phyloP scores from a whole-genome alignment of 768 basidiomycete genomes.

The Cystoderma amianthinum region DNA sequence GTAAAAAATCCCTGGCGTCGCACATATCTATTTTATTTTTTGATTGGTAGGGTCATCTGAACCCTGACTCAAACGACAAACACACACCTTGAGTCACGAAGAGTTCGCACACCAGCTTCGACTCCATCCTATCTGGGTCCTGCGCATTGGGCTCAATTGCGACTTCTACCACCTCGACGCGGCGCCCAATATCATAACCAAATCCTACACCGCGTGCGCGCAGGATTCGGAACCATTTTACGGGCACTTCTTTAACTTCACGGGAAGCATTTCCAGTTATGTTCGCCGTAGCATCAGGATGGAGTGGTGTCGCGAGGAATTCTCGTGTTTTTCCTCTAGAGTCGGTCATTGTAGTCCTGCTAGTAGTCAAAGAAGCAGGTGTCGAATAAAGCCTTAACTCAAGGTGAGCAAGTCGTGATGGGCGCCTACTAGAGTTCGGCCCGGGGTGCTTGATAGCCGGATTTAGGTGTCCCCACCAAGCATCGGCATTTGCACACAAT shows the following conservation, averaged over 20 bases:
- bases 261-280: conserved; percentile 29
- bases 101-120: conserved; percentile 31
- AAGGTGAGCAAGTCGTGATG: too few species aligned
- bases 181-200: conserved; percentile 16
- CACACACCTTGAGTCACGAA: conserved; percentile 37
- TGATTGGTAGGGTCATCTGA: too few species aligned
- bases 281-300: conserved; percentile 12
- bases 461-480: too few species aligned
- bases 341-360: not conserved
- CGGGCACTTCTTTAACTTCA: conserved; percentile 27
- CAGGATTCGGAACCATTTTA: conserved; percentile 30
- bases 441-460: too few species aligned
- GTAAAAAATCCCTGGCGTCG: conserved; percentile 24
- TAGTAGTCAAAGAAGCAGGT: not conserved
- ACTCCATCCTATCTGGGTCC: conserved; percentile 27
- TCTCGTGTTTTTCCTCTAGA: conserved; percentile 1
- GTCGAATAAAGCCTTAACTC: too few species aligned
- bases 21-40: conserved; percentile 33
- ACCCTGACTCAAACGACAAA: conserved; percentile 1
- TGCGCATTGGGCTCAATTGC: conserved; percentile 27
- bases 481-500: too few species aligned
- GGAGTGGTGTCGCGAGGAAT: conserved; percentile 14
- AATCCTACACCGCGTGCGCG: conserved; percentile 19
- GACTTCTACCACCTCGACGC: conserved; percentile 29
- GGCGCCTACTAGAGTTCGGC: too few species aligned